A percentile compares a stretch with the other conserved stretches of the same genome.
Evolutionary conservation across 257 asterid genomes (phyloP).

Genomic region (Oldenlandia corymbosa): DNA sequence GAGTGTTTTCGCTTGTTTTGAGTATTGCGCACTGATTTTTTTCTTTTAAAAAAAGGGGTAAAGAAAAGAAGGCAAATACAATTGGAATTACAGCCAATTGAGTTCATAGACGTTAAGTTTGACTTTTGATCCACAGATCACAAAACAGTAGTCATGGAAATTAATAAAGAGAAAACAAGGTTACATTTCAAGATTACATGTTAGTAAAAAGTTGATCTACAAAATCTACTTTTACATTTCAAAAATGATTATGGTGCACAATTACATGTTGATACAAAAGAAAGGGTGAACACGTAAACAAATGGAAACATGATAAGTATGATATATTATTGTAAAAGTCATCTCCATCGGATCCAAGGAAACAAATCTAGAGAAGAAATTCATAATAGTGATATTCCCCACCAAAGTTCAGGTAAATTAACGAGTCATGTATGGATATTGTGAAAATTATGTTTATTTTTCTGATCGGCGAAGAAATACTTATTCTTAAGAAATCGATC

Average conservation of each 20-base stretch:
- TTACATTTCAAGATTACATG: constrained; percentile 44
- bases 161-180: constrained; percentile 32
- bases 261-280: constrained; percentile 1
- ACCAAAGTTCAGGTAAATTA: too few species aligned
- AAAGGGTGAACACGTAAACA: constrained; percentile 12
- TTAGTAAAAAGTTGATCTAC: constrained; percentile 50
- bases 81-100: constrained; percentile 9
- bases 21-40: not conserved
- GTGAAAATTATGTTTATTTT: too few species aligned
- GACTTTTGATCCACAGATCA: constrained; percentile 32
- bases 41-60: too few species aligned
- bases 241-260: constrained; percentile 46
- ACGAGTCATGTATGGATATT: too few species aligned
- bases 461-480: too few species aligned
- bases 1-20: not conserved
- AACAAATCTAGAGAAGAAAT: too few species aligned
- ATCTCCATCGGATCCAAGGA: constrained; percentile 28
- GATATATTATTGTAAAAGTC: constrained; percentile 11
- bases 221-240: constrained; percentile 39
- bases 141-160: constrained; percentile 20
- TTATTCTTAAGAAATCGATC: too few species aligned
- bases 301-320: constrained; percentile 16
- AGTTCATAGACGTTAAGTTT: constrained; percentile 44
- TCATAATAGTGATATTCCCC: too few species aligned
- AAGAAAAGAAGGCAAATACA: not conserved